These are phyloP conservation scores for Phytophthora cajani DNA, from an alignment of 352 stramenopile genomes.

Conservation along the genomic window DNA sequence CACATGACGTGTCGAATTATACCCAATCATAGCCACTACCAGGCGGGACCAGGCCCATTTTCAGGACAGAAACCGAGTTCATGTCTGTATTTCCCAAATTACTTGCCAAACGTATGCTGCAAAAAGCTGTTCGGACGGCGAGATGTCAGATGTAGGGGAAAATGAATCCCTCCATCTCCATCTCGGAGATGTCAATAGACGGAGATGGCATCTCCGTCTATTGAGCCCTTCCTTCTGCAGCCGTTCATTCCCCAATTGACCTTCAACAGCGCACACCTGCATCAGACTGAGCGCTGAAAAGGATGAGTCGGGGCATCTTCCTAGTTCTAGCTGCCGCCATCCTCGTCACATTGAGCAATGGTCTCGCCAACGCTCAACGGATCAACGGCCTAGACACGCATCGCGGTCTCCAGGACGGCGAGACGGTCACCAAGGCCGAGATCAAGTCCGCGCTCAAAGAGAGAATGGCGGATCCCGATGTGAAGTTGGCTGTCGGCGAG, in stretches of 20 bases:
- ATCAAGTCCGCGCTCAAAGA: background rate
- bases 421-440: background rate
- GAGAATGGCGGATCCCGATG: background rate
- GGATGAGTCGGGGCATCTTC: background rate
- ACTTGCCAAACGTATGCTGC: background rate
- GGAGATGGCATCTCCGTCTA: too few species aligned
- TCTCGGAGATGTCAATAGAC: too few species aligned
- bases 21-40: background rate
- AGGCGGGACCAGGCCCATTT: background rate
- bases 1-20: background rate
- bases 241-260: background rate
- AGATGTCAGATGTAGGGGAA: conserved; percentile 2
- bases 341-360: background rate
- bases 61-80: background rate
- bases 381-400: background rate
- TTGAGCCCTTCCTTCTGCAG: background rate
- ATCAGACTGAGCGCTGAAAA: background rate
- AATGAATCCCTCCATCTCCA: background rate
- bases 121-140: conserved; percentile 1
- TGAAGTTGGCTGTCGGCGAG: background rate
- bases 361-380: background rate
- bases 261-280: background rate
- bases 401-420: background rate
- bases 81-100: background rate
- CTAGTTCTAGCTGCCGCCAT: background rate